These are phyloP conservation scores for Solanum medicagineum DNA, from an alignment of 257 asterid genomes.

Conservation along the genomic window DNA sequence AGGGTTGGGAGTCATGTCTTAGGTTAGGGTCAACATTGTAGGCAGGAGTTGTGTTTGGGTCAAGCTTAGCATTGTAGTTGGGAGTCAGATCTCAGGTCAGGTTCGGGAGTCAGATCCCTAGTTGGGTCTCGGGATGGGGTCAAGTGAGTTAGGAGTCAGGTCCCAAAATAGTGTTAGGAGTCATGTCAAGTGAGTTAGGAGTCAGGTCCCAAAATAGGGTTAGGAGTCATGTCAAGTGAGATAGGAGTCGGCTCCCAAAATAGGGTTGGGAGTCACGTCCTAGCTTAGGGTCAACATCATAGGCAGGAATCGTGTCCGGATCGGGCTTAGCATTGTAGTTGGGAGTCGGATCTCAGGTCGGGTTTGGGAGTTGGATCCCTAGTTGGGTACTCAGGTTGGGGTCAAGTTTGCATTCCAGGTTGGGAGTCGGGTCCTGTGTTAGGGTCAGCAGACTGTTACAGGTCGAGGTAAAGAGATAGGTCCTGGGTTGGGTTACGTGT, in stretches of 20 bases:
- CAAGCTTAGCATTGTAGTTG: background rate
- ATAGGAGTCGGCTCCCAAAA: background rate
- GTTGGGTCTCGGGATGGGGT: background rate
- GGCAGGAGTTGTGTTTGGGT: too few species aligned
- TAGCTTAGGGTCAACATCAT: too few species aligned
- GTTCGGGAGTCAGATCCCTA: background rate
- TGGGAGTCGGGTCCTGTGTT: too few species aligned
- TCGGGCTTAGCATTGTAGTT: background rate
- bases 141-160: background rate
- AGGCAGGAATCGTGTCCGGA: too few species aligned
- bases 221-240: background rate
- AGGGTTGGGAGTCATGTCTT: background rate
- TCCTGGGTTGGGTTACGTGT: too few species aligned
- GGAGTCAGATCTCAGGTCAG: background rate
- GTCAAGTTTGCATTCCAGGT: too few species aligned
- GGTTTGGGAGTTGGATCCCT: background rate
- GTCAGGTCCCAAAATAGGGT: background rate
- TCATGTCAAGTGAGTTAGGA: background rate
- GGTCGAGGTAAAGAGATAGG: too few species aligned
- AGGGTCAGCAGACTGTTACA: too few species aligned
- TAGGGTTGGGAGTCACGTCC: background rate
- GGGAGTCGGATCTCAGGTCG: background rate
- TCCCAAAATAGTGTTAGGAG: background rate
- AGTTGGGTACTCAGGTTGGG: too few species aligned
- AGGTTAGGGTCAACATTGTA: background rate